Conservation (phyloP, 2,329 filamentous ascomycete species). For the Claviceps cyperi region DNA sequence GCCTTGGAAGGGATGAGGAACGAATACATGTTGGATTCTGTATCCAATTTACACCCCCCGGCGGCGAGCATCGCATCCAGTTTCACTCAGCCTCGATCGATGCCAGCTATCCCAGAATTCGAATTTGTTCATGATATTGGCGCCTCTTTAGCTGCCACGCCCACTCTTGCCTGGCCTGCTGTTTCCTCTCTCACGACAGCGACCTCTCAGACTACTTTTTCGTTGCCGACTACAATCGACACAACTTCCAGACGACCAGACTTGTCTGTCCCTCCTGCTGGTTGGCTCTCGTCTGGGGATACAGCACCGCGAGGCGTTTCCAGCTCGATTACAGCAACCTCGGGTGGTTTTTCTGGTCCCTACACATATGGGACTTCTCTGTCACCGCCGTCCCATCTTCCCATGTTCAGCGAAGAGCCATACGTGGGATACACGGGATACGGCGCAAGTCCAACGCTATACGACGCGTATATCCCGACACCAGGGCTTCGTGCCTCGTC, state of each 20-base stretch:
- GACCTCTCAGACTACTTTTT: constrained; percentile 32
- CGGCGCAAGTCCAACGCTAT: constrained; percentile 17
- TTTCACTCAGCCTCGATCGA: constrained; percentile 12
- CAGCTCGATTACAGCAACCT: constrained; percentile 10
- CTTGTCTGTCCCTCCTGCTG: constrained; percentile 12
- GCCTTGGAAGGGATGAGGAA: constrained; percentile 8
- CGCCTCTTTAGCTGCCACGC: constrained; percentile 10
- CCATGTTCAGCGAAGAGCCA: constrained; percentile 18
- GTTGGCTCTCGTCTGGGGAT: constrained; percentile 21
- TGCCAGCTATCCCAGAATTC: constrained; percentile 11
- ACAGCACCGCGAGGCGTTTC: constrained; percentile 9
- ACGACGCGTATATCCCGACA: constrained; percentile 21
- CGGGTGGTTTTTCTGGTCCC: constrained; percentile 14
- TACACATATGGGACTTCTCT: constrained; percentile 16
- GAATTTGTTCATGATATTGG: constrained; percentile 8
- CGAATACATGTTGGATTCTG: constrained; percentile 12
- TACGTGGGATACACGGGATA: constrained; percentile 21
- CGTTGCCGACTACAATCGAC: constrained; percentile 20
- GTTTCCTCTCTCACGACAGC: constrained; percentile 29
- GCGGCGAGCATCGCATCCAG: constrained; percentile 7
- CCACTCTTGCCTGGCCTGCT: constrained; percentile 19
- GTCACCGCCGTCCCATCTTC: constrained; percentile 18
- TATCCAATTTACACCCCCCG: constrained; percentile 9
- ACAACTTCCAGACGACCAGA: constrained; percentile 17
- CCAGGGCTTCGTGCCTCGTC: constrained; percentile 35